Evolutionary conservation across 2,329 filamentous ascomycete species (phyloP).

Genomic region (Colletotrichum scovillei): DNA sequence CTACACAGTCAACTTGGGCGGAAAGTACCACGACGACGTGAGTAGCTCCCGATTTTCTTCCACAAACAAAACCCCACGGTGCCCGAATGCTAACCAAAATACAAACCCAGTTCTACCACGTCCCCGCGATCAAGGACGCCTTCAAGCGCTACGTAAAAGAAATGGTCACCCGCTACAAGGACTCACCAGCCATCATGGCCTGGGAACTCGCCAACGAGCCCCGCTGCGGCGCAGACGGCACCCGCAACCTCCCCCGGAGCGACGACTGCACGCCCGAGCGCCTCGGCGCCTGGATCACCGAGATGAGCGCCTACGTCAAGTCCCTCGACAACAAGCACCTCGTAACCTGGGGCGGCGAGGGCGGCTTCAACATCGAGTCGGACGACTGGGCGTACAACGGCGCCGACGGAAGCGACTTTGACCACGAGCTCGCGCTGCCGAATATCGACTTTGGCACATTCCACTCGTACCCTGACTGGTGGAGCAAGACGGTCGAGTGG

Average conservation of each 20-base stretch:
- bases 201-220: constrained; percentile 77
- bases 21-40: constrained; percentile 59
- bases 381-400: constrained; percentile 59
- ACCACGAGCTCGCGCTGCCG: constrained; percentile 58
- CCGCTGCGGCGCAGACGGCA: constrained; percentile 58
- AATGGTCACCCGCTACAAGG: constrained; percentile 69
- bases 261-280: constrained; percentile 52
- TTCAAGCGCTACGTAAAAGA: constrained; percentile 69
- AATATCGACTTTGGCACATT: constrained; percentile 66
- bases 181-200: constrained; percentile 70
- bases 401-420: constrained; percentile 64
- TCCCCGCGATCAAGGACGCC: constrained; percentile 61
- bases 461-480: constrained; percentile 68
- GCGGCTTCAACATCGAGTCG: constrained; percentile 61
- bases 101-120: constrained; percentile 55
- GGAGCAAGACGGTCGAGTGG: constrained; percentile 64
- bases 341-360: constrained; percentile 68
- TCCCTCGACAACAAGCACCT: constrained; percentile 62
- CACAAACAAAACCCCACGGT: no score
- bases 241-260: constrained; percentile 57
- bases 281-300: constrained; percentile 60
- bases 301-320: constrained; percentile 67
- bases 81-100: background rate
- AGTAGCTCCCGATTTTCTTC: no score
- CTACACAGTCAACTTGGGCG: constrained; percentile 62